phyloP scores from a whole-genome alignment of 306 rosid species.

The Morella rubra region DNA sequence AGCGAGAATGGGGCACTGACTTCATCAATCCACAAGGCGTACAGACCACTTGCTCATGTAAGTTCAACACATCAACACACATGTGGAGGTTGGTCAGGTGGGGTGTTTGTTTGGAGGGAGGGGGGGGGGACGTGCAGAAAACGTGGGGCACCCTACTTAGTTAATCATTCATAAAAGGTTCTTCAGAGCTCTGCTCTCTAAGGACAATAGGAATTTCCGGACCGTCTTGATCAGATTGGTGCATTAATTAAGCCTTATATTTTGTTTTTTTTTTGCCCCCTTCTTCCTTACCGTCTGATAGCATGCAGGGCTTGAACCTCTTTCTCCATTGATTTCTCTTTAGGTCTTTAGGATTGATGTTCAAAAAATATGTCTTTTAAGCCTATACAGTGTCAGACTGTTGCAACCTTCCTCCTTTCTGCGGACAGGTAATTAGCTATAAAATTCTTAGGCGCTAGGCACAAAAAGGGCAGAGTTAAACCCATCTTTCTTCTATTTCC shows the following conservation, averaged over 20 bases:
- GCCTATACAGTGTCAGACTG: not conserved
- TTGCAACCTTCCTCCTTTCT: not conserved
- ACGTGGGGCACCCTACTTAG: no score
- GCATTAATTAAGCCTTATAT: no score
- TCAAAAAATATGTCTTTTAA: not conserved
- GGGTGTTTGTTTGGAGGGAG: not conserved
- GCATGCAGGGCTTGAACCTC: not conserved
- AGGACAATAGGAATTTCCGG: no score
- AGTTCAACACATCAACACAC: not conserved
- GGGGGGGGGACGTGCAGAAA: no score
- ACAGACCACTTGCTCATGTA: slow-evolving; percentile 22
- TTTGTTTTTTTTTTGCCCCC: no score
- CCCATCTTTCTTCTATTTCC: not conserved
- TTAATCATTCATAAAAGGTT: no score
- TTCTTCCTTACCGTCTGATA: no score
- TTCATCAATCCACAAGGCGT: slow-evolving; percentile 6
- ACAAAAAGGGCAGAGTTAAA: not conserved
- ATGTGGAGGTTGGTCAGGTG: not conserved
- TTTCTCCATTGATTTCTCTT: not conserved
- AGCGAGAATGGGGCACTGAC: slow-evolving; percentile 10
- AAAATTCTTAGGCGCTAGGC: not conserved
- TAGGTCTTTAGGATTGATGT: not conserved
- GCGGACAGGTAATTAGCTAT: no score
- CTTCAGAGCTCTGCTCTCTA: not conserved
- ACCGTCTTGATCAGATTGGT: no score